These are phyloP conservation scores for Colletotrichum musae DNA, from an alignment of 2,329 filamentous ascomycete genomes.

Conservation along the genomic window DNA sequence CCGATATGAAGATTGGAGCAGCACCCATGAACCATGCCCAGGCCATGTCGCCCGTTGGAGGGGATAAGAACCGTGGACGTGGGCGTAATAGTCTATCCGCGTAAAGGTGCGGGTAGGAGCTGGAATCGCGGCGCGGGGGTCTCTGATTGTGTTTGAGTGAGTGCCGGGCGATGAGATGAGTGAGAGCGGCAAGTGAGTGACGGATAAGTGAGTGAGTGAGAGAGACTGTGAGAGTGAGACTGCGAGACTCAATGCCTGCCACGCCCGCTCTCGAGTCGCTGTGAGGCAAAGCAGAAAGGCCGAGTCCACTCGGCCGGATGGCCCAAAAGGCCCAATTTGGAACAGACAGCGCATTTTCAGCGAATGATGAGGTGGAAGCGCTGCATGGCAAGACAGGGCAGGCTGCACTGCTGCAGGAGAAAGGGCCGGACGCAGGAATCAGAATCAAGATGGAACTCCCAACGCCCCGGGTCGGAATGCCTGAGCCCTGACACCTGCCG, in stretches of 20 bases:
- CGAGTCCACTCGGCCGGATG: conserved; percentile 22
- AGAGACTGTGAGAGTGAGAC: neutral
- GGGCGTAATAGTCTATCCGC: neutral
- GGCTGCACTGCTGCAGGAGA: neutral
- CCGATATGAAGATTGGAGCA: conserved; percentile 16
- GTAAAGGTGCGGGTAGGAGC: conserved; percentile 10
- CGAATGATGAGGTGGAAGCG: neutral
- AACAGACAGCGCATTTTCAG: conserved; percentile 31
- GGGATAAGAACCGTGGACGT: neutral
- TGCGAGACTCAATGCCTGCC: too few relatives aligned
- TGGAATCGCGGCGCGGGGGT: neutral
- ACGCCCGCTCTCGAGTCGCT: too few relatives aligned
- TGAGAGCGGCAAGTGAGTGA: conserved; percentile 13
- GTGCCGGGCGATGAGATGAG: neutral
- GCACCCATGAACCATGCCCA: conserved; percentile 29
- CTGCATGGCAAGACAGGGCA: too few relatives aligned
- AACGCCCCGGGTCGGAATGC: conserved; percentile 25
- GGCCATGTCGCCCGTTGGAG: conserved; percentile 16
- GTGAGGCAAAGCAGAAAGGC: neutral
- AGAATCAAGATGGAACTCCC: conserved; percentile 27
- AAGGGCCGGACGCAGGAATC: conserved; percentile 16
- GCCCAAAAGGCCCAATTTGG: conserved; percentile 28
- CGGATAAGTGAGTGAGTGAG: conserved; percentile 1
- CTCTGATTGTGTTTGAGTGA: neutral
- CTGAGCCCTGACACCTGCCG: conserved; percentile 12